These are phyloP conservation scores for Amanita muscaria DNA, from an alignment of 768 basidiomycete genomes.

Conservation along the genomic window DNA sequence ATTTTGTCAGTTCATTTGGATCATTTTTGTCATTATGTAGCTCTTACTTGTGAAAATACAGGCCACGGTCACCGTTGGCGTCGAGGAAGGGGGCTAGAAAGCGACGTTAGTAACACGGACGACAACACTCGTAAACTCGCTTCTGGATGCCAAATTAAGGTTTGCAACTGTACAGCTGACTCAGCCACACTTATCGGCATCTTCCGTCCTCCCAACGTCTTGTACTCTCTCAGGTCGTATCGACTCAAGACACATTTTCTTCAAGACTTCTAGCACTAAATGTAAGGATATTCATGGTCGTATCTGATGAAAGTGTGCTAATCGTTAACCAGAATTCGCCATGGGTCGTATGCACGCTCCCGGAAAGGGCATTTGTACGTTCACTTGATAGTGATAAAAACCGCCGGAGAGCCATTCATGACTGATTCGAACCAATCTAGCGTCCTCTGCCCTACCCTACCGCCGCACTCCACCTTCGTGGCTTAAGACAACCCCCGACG, in stretches of 20 bases:
- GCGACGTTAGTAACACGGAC: conserved; percentile 3
- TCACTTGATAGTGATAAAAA: too few relatives aligned
- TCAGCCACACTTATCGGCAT: conserved; percentile 35
- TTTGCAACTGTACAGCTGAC: conserved; percentile 52
- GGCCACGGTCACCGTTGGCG: conserved; percentile 35
- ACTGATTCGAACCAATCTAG: conserved; percentile 19
- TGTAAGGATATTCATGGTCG: conserved; percentile 14
- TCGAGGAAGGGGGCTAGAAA: conserved; percentile 21
- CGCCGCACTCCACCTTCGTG: conserved; percentile 89
- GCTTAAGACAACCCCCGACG: conserved; percentile 94
- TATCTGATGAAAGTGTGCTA: conserved; percentile 9
- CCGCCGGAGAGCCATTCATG: too few relatives aligned
- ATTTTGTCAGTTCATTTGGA: conserved; percentile 11
- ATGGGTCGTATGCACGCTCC: conserved; percentile 99
- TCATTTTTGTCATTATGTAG: conserved; percentile 2
- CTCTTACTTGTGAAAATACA: conserved; percentile 31
- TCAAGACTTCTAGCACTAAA: conserved; percentile 33
- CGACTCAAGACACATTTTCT: conserved; percentile 33
- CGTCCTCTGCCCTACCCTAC: conserved; percentile 97
- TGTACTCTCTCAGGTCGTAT: conserved; percentile 18
- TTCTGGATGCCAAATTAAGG: conserved; percentile 34
- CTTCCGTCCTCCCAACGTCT: conserved; percentile 17
- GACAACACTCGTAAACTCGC: conserved; percentile 5
- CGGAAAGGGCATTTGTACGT: conserved; percentile 98
- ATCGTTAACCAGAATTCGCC: conserved; percentile 29